Conservation (phyloP, 2,329 filamentous ascomycete species). For the Pyrenophora tritici-repentis region DNA sequence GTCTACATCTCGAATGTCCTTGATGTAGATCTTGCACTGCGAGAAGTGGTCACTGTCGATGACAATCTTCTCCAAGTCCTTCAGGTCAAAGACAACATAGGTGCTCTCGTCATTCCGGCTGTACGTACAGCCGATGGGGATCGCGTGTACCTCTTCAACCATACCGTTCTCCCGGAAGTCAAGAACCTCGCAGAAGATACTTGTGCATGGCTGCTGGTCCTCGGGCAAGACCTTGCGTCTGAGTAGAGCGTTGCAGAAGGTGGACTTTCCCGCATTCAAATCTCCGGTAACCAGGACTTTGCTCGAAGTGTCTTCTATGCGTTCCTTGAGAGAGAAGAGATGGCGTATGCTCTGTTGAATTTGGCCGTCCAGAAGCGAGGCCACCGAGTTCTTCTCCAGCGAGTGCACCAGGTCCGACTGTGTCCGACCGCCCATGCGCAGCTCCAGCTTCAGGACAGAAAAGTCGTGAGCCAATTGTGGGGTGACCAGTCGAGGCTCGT, state of each 20-base stretch:
- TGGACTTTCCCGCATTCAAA: slow-evolving; percentile 96
- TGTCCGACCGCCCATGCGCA: slow-evolving; percentile 84
- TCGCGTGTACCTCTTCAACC: slow-evolving; percentile 92
- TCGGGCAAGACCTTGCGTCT: slow-evolving; percentile 91
- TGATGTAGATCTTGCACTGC: slow-evolving; percentile 96
- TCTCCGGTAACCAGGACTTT: slow-evolving; percentile 97
- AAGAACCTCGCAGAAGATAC: slow-evolving; percentile 96
- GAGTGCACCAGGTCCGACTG: slow-evolving; percentile 94
- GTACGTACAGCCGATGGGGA: slow-evolving; percentile 80
- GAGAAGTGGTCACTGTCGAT: slow-evolving; percentile 85
- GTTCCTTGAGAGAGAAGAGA: slow-evolving; percentile 80
- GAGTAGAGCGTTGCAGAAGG: slow-evolving; percentile 96
- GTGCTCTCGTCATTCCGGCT: slow-evolving; percentile 91
- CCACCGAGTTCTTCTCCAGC: slow-evolving; percentile 87
- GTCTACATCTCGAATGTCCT: slow-evolving; percentile 84
- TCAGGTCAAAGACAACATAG: slow-evolving; percentile 82
- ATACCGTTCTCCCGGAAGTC: slow-evolving; percentile 90
- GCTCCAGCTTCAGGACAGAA: slow-evolving; percentile 89
- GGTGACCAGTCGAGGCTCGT: slow-evolving; percentile 83
- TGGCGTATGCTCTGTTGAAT: slow-evolving; percentile 94
- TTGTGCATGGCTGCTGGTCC: slow-evolving; percentile 97
- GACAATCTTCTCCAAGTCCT: slow-evolving; percentile 85
- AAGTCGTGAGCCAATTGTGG: slow-evolving; percentile 95
- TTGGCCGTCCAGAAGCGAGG: slow-evolving; percentile 87
- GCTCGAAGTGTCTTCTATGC: slow-evolving; percentile 96